A percentile compares a stretch with the other conserved stretches of the same genome.
These are phyloP conservation scores for Metschnikowia bowlesiae DNA, from an alignment of 805 yeast species.

Conservation along the genomic window DNA sequence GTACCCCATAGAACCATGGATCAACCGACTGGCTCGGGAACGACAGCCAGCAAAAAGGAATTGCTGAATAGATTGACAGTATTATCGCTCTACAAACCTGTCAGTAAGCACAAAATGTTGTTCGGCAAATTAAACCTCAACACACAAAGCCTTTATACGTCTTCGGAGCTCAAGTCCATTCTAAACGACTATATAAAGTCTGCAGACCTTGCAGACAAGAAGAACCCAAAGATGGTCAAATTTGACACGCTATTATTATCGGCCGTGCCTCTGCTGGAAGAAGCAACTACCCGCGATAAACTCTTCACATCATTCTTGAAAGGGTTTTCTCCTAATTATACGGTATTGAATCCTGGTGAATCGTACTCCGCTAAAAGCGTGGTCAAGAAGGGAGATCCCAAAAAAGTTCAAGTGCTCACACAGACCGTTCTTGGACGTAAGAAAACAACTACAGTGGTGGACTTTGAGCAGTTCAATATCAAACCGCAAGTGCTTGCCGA, in stretches of 20 bases:
- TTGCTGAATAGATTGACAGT: slow-evolving; percentile 25
- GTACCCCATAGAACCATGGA: slow-evolving; percentile 51
- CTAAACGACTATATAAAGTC: slow-evolving; percentile 53
- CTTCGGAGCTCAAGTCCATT: slow-evolving; percentile 49
- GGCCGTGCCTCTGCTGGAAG: slow-evolving; percentile 31
- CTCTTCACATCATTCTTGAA: slow-evolving; percentile 42
- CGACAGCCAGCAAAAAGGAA: slow-evolving; percentile 23
- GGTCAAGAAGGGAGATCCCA: slow-evolving; percentile 56
- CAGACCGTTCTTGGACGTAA: slow-evolving; percentile 82
- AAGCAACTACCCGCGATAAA: slow-evolving; percentile 37
- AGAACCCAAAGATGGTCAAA: slow-evolving; percentile 50
- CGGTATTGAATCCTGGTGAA: slow-evolving; percentile 46
- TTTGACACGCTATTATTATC: slow-evolving; percentile 52
- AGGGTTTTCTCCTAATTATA: slow-evolving; percentile 48
- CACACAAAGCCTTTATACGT: slow-evolving; percentile 43
- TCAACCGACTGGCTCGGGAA: slow-evolving; percentile 20
- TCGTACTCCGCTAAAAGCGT: slow-evolving; percentile 3
- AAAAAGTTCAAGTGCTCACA: slow-evolving; percentile 60
- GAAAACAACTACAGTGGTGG: slow-evolving; percentile 65
- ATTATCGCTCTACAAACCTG: slow-evolving; percentile 54
- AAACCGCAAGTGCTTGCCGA: slow-evolving; percentile 63
- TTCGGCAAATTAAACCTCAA: slow-evolving; percentile 40
- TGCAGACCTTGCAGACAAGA: slow-evolving; percentile 46
- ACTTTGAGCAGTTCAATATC: slow-evolving; percentile 64
- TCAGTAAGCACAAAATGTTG: slow-evolving; percentile 42